Evolutionary conservation across 1,284 basidiomycete genomes (phyloP), one percentile per base, ranked within the genome.

Genomic region (Tranzscheliella williamsii): DNA sequence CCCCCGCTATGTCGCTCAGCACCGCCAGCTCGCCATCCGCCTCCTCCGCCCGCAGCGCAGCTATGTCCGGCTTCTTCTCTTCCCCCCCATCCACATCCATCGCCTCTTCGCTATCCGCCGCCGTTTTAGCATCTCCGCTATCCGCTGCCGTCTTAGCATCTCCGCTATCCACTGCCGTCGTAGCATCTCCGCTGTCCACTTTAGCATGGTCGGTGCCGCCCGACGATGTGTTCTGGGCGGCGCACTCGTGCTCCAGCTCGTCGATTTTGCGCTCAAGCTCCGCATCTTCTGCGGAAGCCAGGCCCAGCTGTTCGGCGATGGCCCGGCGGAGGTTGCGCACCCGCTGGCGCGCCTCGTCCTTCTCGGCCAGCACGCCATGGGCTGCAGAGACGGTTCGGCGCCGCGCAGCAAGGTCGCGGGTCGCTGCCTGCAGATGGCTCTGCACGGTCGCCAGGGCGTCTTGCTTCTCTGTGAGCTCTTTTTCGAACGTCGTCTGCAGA

Each of bases 321-420:
- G 58, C 66, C 13, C 51, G 41, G 21, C 31, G 43, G 31, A 76
- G 37, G 42, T 76, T 76, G 24, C 50, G 55, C 9, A 50, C 39
- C 4, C 60, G 37, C 26, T 71, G 58, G 16, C 52, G 40, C 7
- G 60, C 55, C 51, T 75, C 73, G 29, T 73, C 72, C 34, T 60
- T 67, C 46, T 68, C 62, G 3, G 64, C 70, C 18, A 70, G 48
- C n/a, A 53, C 54, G 11, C 37, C 56, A 46, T 74, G 72, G 1
- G 66, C 70, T 8, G 58, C 67, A 13, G 47, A 38, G 11, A 76
- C 64, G 13, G 58, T 52, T 29, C 87, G 87, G 30, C 94, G 85
- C 70, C 92, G 87, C 49, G 91, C 88, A 0, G 92, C 87, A 6
- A 99, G 84, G 61, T 92, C 87, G 48, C 89, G 86, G 1, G 93